Evolutionary conservation across 164 flowering plant species (phyloP), one percentile per base, ranked within the genome.

Genomic region (Aristolochia californica): DNA sequence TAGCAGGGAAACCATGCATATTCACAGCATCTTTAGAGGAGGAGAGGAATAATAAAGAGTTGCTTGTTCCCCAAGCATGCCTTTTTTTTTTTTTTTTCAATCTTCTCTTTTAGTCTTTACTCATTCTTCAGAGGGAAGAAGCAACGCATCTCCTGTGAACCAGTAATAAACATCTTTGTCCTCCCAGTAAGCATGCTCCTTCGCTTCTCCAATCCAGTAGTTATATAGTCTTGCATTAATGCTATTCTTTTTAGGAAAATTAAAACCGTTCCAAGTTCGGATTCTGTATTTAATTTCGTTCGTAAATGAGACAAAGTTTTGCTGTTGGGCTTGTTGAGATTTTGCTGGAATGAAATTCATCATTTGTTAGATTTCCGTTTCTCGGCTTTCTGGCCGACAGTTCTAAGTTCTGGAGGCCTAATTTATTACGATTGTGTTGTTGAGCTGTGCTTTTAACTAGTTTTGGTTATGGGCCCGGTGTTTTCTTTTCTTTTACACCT

Each of bases 71-170:
- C 55, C 58, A 70, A 66, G 69, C 64, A 61, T 53, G 30, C n/a
- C 17, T 43, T 10, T 24, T 9, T 2, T n/a, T n/a, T n/a, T n/a
- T n/a, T n/a, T n/a, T n/a, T n/a, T n/a, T n/a, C n/a, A n/a, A 59
- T 62, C 65, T 61, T 28, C 47, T 50, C 45, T 43, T 51, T 62
- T 52, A 40, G 40, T 21, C 58, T 58, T 26, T 57, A 22, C 12
- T 45, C 25, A 56, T 45, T 38, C 58, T 52, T 53, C 54, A 59
- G 67, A n/a, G 67, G 53, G 45, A 60, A 67, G 69, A 87, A 84
- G 90, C 87, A 82, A 83, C 72, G 91, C 78, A 84, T 81, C 86
- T 77, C 69, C 52, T 55, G 62, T 45, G 38, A 68, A 40, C 72
- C 52, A 50, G 57, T 65, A 55, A 55, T 67, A 53, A 45, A 28